These are phyloP conservation scores for Fusarium piperis DNA, from an alignment of 2,329 filamentous ascomycete species.

Conservation along the genomic window DNA sequence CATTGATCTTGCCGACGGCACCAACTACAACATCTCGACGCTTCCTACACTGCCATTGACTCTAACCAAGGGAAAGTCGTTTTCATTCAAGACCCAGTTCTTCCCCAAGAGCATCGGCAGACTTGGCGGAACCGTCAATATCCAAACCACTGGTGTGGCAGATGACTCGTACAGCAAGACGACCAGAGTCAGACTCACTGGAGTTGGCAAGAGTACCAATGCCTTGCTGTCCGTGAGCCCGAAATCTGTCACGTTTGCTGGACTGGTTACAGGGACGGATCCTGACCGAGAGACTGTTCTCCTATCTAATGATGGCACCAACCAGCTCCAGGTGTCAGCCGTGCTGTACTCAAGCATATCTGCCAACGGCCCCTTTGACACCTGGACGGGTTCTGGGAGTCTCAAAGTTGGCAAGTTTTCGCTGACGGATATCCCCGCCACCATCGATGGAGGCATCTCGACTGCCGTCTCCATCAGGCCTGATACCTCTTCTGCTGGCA, in stretches of 20 bases:
- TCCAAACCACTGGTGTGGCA: constrained; percentile 58
- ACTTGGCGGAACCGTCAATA: constrained; percentile 56
- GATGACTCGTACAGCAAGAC: constrained; percentile 56
- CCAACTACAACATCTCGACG: constrained; percentile 50
- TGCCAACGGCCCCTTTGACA: constrained; percentile 56
- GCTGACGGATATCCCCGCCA: constrained; percentile 56
- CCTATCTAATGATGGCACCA: constrained; percentile 61
- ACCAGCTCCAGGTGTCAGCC: constrained; percentile 53
- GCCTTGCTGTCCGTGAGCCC: constrained; percentile 60
- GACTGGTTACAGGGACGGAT: constrained; percentile 56
- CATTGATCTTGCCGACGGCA: constrained; percentile 47
- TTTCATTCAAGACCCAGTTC: constrained; percentile 58
- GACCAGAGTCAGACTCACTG: constrained; percentile 58
- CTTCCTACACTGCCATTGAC: constrained; percentile 45
- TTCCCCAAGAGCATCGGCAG: constrained; percentile 53
- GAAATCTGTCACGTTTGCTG: constrained; percentile 58
- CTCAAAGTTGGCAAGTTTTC: constrained; percentile 59
- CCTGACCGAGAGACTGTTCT: constrained; percentile 55
- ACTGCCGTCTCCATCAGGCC: constrained; percentile 58
- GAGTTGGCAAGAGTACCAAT: constrained; percentile 57
- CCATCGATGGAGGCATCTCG: constrained; percentile 52
- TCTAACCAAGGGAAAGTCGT: constrained; percentile 48
- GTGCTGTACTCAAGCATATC: constrained; percentile 56
- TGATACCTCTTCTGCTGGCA: constrained; percentile 56
- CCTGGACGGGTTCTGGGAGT: constrained; percentile 48